Conservation (phyloP, 2,329 filamentous ascomycete genomes). For the Pseudonectria foliicola region DNA sequence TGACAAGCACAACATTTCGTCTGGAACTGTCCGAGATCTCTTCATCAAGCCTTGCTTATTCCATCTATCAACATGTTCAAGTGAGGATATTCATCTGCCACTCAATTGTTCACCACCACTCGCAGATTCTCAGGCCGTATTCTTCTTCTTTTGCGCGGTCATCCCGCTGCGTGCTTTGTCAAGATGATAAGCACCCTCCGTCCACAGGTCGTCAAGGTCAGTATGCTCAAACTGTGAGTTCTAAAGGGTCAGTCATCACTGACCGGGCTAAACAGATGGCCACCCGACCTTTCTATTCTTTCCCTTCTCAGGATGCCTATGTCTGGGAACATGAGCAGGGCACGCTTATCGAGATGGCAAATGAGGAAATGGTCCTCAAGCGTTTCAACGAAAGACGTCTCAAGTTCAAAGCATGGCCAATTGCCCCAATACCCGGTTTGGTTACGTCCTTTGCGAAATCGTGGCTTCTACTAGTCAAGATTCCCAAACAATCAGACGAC, state of each 20-base stretch:
- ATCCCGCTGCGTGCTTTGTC: background rate
- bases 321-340: constrained; percentile 23
- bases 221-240: no score
- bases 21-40: no score
- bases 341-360: constrained; percentile 27
- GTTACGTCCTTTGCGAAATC: constrained; percentile 24
- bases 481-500: constrained; percentile 12
- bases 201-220: no score
- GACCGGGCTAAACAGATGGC: constrained; percentile 4
- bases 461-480: constrained; percentile 26
- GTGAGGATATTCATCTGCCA: no score
- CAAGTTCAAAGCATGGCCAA: constrained; percentile 20
- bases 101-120: no score
- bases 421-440: constrained; percentile 23
- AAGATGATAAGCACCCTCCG: no score
- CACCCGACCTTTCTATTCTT: constrained; percentile 10
- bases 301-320: constrained; percentile 19
- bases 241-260: constrained; percentile 1
- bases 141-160: no score
- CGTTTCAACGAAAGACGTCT: constrained; percentile 18
- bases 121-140: no score
- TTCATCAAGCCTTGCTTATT: no score
- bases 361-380: constrained; percentile 21
- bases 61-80: no score
- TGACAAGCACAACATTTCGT: no score